These are phyloP conservation scores for Candida ovalis DNA, from an alignment of 805 yeast genomes.

Conservation along the genomic window DNA sequence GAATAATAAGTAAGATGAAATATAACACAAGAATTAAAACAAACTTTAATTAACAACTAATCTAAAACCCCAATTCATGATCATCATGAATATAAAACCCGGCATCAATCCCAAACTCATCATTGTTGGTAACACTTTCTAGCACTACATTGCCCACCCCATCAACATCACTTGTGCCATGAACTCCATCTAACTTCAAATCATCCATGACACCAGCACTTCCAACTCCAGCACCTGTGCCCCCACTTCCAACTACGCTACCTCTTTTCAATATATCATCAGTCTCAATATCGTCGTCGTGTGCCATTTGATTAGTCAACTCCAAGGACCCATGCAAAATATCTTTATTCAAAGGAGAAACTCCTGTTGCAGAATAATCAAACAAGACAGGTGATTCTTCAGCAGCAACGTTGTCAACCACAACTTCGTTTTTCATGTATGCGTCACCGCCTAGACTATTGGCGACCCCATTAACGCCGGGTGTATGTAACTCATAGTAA, in stretches of 20 bases:
- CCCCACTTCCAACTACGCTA: neutral
- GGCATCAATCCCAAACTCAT: neutral
- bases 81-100: neutral
- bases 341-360: neutral
- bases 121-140: neutral
- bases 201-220: neutral
- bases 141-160: conserved; percentile 4
- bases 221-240: neutral
- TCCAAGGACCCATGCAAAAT: neutral
- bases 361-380: neutral
- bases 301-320: neutral
- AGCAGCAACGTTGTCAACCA: neutral
- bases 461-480: neutral
- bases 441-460: neutral
- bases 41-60: neutral
- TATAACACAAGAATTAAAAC: neutral
- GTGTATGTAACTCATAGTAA: neutral
- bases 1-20: neutral
- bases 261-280: neutral
- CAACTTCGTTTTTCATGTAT: neutral
- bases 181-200: neutral
- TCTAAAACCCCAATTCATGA: neutral
- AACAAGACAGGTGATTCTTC: neutral
- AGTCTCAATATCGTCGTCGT: neutral
- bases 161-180: conserved; percentile 36